Conservation (phyloP, 176 grass and related monocot genomes). For the Carex parvula region DNA sequence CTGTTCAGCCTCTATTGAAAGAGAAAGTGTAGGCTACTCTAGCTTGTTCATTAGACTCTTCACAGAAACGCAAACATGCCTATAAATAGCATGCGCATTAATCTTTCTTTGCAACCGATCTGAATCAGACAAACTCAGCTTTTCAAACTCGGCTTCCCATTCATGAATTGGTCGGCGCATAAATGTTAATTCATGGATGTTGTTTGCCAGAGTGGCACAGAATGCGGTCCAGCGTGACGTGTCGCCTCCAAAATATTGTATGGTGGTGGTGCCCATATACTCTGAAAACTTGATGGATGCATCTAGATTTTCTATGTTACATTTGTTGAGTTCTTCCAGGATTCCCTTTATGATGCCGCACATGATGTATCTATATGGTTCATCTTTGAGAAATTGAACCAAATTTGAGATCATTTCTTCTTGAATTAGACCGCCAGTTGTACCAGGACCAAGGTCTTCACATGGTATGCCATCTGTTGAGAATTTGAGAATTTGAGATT, state of each 20-base stretch:
- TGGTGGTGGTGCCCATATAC: background rate
- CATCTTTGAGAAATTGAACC: background rate
- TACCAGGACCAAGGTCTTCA: background rate
- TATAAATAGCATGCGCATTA: background rate
- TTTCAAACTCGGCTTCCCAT: background rate
- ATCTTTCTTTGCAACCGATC: background rate
- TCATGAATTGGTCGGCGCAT: background rate
- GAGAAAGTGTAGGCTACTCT: background rate
- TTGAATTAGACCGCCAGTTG: background rate
- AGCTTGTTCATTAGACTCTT: background rate
- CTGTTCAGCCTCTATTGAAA: background rate
- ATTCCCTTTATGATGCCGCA: conserved; percentile 3
- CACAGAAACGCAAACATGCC: background rate
- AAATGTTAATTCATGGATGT: background rate
- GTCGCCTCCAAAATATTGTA: background rate
- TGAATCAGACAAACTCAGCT: background rate
- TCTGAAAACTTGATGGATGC: background rate
- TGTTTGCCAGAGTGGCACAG: background rate
- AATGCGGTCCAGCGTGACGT: background rate
- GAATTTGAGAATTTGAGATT: background rate
- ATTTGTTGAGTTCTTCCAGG: background rate
- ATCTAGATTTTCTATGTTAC: background rate
- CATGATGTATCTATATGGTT: conserved; percentile 2
- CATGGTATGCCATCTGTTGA: background rate
- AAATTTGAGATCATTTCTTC: background rate